Conservation (phyloP, 2,329 filamentous ascomycete species). For the Paecilomyces sp. region DNA sequence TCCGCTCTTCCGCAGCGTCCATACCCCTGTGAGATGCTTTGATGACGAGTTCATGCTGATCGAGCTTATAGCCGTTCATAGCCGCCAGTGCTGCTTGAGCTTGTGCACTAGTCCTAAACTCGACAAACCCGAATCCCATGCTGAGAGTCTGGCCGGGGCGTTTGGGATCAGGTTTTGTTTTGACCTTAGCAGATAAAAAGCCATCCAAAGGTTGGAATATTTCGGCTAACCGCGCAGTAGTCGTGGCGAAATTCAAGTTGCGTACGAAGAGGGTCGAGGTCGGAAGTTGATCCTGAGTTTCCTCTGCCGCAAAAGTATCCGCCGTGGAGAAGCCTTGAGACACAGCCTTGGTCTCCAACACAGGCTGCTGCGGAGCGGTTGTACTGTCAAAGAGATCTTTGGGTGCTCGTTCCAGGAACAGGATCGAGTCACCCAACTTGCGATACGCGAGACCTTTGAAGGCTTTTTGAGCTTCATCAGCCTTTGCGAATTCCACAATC, state of each 20-base stretch:
- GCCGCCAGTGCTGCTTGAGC: conserved; percentile 71
- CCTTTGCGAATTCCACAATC: conserved; percentile 78
- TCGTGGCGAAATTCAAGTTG: conserved; percentile 89
- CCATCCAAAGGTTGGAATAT: conserved; percentile 76
- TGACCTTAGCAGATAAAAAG: conserved; percentile 82
- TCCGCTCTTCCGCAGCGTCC: conserved; percentile 81
- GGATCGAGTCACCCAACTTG: conserved; percentile 79
- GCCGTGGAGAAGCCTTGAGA: conserved; percentile 35
- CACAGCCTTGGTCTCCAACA: conserved; percentile 22
- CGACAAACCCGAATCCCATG: conserved; percentile 95
- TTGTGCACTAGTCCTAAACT: conserved; percentile 71
- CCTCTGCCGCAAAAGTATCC: conserved; percentile 36
- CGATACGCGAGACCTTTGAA: conserved; percentile 83
- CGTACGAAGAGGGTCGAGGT: conserved; percentile 85
- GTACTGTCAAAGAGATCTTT: conserved; percentile 62
- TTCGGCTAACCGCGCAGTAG: conserved; percentile 65
- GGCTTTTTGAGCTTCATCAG: conserved; percentile 72
- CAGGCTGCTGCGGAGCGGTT: conserved; percentile 22
- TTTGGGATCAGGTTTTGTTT: conserved; percentile 91
- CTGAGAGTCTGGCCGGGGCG: conserved; percentile 79
- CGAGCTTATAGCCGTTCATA: conserved; percentile 87
- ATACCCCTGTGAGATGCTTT: conserved; percentile 79
- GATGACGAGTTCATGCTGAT: conserved; percentile 77
- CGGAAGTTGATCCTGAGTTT: conserved; percentile 39
- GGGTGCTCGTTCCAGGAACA: conserved; percentile 91